Percentiles rank a stretch among this genome's conserved stretches.
Evolutionary conservation across 2,329 filamentous ascomycete species (phyloP).

Genomic region (Colletotrichum sp.): DNA sequence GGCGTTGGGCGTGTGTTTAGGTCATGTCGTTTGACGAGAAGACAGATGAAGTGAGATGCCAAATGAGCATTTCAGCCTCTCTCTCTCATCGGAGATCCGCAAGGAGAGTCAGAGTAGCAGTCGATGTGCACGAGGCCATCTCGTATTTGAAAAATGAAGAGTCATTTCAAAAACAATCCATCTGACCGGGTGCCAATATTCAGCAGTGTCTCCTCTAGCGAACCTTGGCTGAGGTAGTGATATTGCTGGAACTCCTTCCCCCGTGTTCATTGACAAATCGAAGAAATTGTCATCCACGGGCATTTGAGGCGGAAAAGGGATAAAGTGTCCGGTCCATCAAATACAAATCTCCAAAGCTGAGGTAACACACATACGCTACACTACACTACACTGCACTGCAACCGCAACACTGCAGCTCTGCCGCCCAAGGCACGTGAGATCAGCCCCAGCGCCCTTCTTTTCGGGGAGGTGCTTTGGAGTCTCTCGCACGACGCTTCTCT

Average conservation of each 20-base stretch:
- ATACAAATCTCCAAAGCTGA: neutral
- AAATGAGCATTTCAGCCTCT: neutral
- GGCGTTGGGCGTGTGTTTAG: constrained; percentile 16
- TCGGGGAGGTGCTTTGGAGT: neutral
- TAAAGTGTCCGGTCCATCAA: neutral
- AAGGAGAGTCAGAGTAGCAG: neutral
- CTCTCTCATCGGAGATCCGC: neutral
- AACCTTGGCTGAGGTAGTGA: neutral
- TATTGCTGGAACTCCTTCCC: neutral
- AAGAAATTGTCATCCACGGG: neutral
- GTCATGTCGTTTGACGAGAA: neutral
- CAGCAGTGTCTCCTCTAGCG: neutral
- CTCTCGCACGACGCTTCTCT: neutral
- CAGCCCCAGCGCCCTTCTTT: neutral
- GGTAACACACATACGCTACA: neutral
- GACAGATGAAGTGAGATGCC: neutral
- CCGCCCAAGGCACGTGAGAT: neutral
- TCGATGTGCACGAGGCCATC: neutral
- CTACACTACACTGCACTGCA: neutral
- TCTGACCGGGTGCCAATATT: neutral
- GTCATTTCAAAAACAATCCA: neutral
- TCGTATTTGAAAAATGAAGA: neutral
- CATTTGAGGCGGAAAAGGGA: neutral
- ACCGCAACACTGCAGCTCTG: neutral
- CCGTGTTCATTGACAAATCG: neutral